Evolutionary conservation across 805 yeast genomes (phyloP).

Genomic region (Saccharomycopsis sp.): DNA sequence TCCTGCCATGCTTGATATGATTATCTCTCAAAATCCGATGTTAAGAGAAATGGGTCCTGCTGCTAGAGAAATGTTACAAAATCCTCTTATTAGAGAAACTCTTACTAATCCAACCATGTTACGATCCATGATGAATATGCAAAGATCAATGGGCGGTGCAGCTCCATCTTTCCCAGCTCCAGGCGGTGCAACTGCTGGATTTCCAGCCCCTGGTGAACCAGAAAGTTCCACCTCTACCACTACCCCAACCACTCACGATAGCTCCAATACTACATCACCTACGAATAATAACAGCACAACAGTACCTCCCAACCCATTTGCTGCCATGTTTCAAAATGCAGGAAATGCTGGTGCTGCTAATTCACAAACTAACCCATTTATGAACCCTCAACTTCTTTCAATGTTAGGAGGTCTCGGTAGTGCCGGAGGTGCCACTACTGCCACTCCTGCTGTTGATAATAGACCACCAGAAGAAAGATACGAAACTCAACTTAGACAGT

Average conservation of each 20-base stretch:
- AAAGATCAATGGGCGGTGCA: constrained; percentile 39
- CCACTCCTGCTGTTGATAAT: constrained; percentile 31
- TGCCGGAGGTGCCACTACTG: constrained; percentile 71
- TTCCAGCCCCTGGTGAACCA: constrained; percentile 26
- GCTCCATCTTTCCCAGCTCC: constrained; percentile 28
- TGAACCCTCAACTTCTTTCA: constrained; percentile 19
- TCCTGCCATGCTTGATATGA: constrained; percentile 78
- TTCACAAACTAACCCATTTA: no score
- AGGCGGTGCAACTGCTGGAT: constrained; percentile 22
- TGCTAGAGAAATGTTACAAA: constrained; percentile 75
- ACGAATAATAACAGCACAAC: constrained; percentile 14
- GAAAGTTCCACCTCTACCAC: constrained; percentile 22
- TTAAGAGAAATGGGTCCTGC: constrained; percentile 82
- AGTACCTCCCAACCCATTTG: constrained; percentile 42
- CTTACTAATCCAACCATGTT: constrained; percentile 75
- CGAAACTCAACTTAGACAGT: constrained; percentile 60
- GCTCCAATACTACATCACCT: constrained; percentile 16
- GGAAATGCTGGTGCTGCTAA: constrained; percentile 25
- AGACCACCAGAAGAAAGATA: constrained; percentile 77
- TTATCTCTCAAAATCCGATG: constrained; percentile 78
- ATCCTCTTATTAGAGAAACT: constrained; percentile 73
- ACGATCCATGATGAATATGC: constrained; percentile 73
- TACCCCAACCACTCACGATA: not conserved
- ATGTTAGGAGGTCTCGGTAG: constrained; percentile 17
- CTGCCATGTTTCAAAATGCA: constrained; percentile 34